Evolutionary conservation across 495 filamentous ascomycete genomes (phyloP).

Genomic region (Xylaria grammica): DNA sequence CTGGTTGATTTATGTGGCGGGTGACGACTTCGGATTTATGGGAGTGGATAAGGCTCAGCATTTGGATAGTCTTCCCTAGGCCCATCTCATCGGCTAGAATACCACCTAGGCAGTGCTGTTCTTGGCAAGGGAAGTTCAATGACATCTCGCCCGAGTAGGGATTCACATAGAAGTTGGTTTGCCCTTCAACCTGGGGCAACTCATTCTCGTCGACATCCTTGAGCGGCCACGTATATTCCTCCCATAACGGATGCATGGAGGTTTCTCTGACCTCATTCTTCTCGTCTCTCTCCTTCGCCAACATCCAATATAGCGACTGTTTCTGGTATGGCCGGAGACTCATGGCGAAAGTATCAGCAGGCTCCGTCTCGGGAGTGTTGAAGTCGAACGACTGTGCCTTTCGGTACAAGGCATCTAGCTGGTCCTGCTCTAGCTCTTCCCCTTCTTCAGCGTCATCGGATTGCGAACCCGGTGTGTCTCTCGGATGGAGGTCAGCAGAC

Average conservation of each 20-base stretch:
- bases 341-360: constrained; percentile 80
- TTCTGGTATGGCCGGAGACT: constrained; percentile 90
- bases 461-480: constrained; percentile 49
- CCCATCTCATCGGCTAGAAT: constrained; percentile 92
- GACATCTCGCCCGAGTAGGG: constrained; percentile 95
- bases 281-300: constrained; percentile 86
- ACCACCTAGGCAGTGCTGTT: constrained; percentile 92
- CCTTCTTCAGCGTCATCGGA: constrained; percentile 80
- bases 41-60: constrained; percentile 90
- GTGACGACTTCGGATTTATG: constrained; percentile 67
- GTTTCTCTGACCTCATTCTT: constrained; percentile 62
- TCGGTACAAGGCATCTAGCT: constrained; percentile 90
- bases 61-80: constrained; percentile 97
- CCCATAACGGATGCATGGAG: constrained; percentile 98
- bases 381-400: constrained; percentile 99
- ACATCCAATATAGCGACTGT: constrained; percentile 94
- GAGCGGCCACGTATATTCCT: constrained; percentile 88
- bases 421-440: constrained; percentile 90
- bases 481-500: constrained; percentile 32
- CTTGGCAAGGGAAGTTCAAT: constrained; percentile 88
- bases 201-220: constrained; percentile 86
- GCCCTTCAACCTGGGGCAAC: constrained; percentile 64
- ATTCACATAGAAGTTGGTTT: constrained; percentile 88
- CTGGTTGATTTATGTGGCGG: constrained; percentile 5
- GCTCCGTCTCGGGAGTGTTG: constrained; percentile 82